phyloP scores from a whole-genome alignment of 305 asterid species.

The Solanum hybrid region DNA sequence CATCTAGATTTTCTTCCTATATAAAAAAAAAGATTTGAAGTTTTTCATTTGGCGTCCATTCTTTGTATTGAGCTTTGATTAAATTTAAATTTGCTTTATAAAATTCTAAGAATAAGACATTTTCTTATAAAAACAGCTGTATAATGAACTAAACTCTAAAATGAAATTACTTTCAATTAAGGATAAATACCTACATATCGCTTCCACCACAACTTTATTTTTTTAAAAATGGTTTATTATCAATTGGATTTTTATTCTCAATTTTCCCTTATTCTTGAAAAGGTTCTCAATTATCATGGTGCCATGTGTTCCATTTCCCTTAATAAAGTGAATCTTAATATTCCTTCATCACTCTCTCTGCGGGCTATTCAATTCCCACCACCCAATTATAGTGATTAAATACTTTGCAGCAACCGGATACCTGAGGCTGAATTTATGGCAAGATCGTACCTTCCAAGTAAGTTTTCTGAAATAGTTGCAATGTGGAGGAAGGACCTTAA shows the following conservation, averaged over 20 bases:
- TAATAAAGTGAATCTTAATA: not conserved
- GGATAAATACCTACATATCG: no score
- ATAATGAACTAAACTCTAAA: no score
- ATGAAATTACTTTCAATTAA: no score
- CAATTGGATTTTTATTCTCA: not conserved
- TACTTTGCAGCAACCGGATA: constrained; percentile 72
- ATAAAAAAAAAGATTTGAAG: not conserved
- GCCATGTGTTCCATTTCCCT: constrained; percentile 8
- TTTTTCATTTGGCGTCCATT: not conserved
- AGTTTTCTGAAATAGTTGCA: constrained; percentile 87
- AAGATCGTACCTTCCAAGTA: constrained; percentile 98
- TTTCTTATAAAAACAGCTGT: no score
- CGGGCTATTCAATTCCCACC: not conserved
- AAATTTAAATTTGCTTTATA: not conserved
- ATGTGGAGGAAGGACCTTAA: constrained; percentile 90
- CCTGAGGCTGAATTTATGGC: constrained; percentile 99
- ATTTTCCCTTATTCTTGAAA: not conserved
- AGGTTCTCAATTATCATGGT: not conserved
- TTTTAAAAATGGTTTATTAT: not conserved
- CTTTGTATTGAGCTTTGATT: not conserved
- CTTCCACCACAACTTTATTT: no score
- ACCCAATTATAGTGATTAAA: not conserved
- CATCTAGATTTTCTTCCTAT: not conserved
- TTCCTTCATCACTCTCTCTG: not conserved
- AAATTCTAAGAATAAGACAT: no score